Base-by-base conservation (phyloP, 1,284 basidiomycete genomes). In the Hemileia vastatrix region DNA sequence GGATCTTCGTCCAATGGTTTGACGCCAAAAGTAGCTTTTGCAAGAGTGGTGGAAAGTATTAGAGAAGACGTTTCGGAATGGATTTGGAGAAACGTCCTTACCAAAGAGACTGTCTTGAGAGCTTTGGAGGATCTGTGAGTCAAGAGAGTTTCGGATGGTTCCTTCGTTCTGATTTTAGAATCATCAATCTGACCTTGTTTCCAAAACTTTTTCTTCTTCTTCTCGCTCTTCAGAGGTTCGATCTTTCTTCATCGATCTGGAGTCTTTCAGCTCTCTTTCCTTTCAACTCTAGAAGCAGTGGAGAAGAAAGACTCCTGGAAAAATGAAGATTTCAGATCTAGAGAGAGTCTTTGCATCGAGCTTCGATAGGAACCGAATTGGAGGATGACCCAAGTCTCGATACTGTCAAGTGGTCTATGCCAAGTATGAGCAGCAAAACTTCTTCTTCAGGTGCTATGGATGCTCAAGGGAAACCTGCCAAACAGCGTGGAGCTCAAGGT, bases 81-180 rank as follows among this genome's bases (percentile, higher is more conserved):
- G 90, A 79, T 94, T 2, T 94, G 91, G 89, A 77, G 84, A 32
- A 89, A 91, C 70, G 86, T 94, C 32, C 79, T 94, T 57, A 93
- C 89, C 0, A 83, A 83, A 68, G 82, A 83, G 66, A 87, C 90
- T 67, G 86, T 93, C 0, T 84, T 87, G 65, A 85, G 84, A 23
- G 83, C 86, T 0, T 81, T 89, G 9, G 81, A 87, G 63, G 83
- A 83, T 4, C 76, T 89, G 84, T 86, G 68, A 76, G 85, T 77
- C 1, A 31, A n/a, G n/a, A n/a, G n/a, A n/a, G n/a, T n/a, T n/a
- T n/a, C n/a, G n/a, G n/a, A n/a, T n/a, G n/a, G n/a, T 15, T 9
- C 2, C 43, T 27, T 31, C 40, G 6, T 40, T 62, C 61, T 24
- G 53, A n/a, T n/a, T n/a, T n/a, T n/a, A n/a, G n/a, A n/a, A n/a